These are phyloP conservation scores for Ustanciosporium gigantosporum DNA, from an alignment of 1,284 basidiomycete species.

Conservation along the genomic window DNA sequence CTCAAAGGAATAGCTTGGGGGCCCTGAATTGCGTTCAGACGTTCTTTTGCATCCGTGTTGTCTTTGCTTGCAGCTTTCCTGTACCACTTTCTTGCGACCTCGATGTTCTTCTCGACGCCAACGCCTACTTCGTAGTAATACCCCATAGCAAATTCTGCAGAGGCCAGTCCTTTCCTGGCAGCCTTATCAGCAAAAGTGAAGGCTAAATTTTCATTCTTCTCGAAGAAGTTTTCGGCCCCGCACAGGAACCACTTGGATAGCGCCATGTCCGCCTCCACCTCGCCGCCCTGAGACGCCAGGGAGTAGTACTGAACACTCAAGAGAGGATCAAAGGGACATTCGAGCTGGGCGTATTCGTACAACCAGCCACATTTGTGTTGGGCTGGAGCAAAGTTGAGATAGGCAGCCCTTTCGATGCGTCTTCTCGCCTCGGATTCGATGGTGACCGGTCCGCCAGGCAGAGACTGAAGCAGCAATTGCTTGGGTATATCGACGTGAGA, in stretches of 20 bases:
- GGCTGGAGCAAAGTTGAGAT: slow-evolving; percentile 80
- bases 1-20: slow-evolving; percentile 65
- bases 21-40: slow-evolving; percentile 71
- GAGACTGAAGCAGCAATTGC: slow-evolving; percentile 7
- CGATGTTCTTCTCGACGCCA: slow-evolving; percentile 66
- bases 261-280: slow-evolving; percentile 92
- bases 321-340: slow-evolving; percentile 84
- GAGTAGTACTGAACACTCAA: slow-evolving; percentile 90
- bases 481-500: slow-evolving; percentile 44
- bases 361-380: slow-evolving; percentile 86
- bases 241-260: slow-evolving; percentile 93
- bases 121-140: slow-evolving; percentile 78
- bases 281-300: slow-evolving; percentile 68
- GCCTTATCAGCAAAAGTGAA: slow-evolving; percentile 90
- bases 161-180: slow-evolving; percentile 75
- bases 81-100: slow-evolving; percentile 73
- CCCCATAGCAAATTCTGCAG: slow-evolving; percentile 90
- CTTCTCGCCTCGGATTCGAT: slow-evolving; percentile 39
- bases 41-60: slow-evolving; percentile 77
- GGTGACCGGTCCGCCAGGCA: slow-evolving; percentile 51
- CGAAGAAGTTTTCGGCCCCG: slow-evolving; percentile 77
- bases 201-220: slow-evolving; percentile 85
- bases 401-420: slow-evolving; percentile 77
- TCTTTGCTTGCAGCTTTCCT: slow-evolving; percentile 72
- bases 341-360: slow-evolving; percentile 85